These are phyloP conservation scores for Trametes punicea DNA, from an alignment of 768 basidiomycete species.

Conservation along the genomic window DNA sequence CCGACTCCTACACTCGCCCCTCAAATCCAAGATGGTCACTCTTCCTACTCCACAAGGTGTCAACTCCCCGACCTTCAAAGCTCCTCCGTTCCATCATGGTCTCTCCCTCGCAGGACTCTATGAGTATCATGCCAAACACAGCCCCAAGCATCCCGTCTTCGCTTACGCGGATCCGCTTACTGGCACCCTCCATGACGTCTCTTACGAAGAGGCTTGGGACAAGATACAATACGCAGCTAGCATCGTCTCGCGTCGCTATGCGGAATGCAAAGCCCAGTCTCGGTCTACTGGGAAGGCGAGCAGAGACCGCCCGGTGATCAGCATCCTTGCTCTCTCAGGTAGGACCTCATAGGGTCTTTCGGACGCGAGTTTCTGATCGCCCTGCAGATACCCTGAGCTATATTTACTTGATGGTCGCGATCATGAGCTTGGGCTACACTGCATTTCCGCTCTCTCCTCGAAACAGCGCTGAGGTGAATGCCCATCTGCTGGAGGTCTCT, in stretches of 20 bases:
- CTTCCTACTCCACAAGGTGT: background rate
- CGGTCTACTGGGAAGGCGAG: background rate
- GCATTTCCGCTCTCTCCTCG: constrained; percentile 34
- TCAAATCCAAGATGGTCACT: too few relatives aligned
- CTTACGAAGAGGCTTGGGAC: constrained; percentile 26
- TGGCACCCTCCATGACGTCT: constrained; percentile 13
- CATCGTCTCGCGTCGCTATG: constrained; percentile 9
- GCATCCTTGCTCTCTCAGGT: constrained; percentile 21
- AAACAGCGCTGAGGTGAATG: constrained; percentile 29
- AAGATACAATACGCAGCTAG: constrained; percentile 27
- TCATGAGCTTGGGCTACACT: constrained; percentile 20
- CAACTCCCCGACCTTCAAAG: too few relatives aligned
- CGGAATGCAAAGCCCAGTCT: background rate
- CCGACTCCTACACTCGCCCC: too few relatives aligned
- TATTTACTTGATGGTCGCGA: constrained; percentile 15
- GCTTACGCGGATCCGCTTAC: constrained; percentile 23
- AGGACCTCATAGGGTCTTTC: background rate
- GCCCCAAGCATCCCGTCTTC: constrained; percentile 34
- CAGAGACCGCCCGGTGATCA: constrained; percentile 27
- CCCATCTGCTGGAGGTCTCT: constrained; percentile 23
- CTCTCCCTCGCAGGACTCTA: constrained; percentile 24
- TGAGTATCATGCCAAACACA: constrained; percentile 34
- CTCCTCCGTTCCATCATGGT: too few relatives aligned
- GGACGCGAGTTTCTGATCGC: background rate
- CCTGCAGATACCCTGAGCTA: constrained; percentile 26